phyloP scores from a whole-genome alignment of 352 stramenopile species.

The Phytophthora melonis region DNA sequence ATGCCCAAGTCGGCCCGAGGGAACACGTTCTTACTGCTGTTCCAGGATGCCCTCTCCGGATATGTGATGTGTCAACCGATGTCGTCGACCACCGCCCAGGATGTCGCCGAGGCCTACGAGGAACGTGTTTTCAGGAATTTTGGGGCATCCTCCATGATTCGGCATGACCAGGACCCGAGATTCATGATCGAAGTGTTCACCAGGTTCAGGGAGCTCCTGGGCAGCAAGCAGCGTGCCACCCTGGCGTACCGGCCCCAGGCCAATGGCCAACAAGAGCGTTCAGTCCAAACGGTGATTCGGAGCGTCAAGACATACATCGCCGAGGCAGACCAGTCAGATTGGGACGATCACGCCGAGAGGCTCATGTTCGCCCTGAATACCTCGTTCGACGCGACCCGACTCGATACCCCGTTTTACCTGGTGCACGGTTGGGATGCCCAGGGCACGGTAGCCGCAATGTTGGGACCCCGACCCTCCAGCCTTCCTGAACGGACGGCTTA shows the following conservation, averaged over 20 bases:
- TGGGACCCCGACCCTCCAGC: no score
- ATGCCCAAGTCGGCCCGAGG: neutral
- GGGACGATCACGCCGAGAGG: slow-evolving; percentile 1
- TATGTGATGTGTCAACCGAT: slow-evolving; percentile 10
- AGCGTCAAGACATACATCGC: neutral
- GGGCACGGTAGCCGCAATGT: no score
- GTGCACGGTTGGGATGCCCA: no score
- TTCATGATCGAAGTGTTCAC: no score
- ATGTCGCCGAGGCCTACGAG: slow-evolving; percentile 9
- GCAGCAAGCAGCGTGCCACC: neutral
- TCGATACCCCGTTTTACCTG: slow-evolving; percentile 10
- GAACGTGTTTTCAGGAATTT: neutral
- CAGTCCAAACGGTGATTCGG: no score
- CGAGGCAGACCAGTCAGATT: neutral
- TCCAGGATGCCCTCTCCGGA: neutral
- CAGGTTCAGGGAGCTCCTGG: neutral
- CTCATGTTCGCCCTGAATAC: no score
- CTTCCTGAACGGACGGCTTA: no score
- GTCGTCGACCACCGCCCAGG: slow-evolving; percentile 1
- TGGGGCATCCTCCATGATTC: no score
- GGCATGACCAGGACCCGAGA: no score
- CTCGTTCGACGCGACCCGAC: neutral
- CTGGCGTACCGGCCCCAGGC: neutral
- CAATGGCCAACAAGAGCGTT: slow-evolving; percentile 8
- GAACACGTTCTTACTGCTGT: slow-evolving; percentile 3